Evolutionary conservation across 75 land plant species (phyloP), one percentile per base, ranked within the genome.

Genomic region (Gnetum montanum): DNA sequence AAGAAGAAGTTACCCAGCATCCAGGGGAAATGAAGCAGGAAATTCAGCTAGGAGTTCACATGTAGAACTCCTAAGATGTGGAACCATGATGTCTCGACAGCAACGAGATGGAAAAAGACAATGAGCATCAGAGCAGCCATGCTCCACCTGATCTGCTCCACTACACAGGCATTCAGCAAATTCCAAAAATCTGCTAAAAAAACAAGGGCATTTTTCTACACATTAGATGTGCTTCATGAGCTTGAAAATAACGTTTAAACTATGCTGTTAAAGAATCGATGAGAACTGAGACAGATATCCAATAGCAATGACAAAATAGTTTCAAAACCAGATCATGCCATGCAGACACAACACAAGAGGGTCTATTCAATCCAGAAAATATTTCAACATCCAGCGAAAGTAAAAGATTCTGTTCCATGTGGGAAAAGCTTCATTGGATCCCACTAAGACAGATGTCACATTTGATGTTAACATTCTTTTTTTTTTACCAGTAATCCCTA

Each of bases 81-180:
- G 74, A 55, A 69, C 65, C 57, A 63, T 50, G 22, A 60, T 49
- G 53, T 88, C 93, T 31, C 85, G 83, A 60, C 93, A 88, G 3
- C 59, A 71, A 28, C 58, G 74, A 19, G 50, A 30, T 8, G 59
- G 46, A 13, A 61, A 64, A 34, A 44, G 52, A 24, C 62, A 35
- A 40, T 69, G 52, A 10, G 60, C 67, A 18, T 71, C 72, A 12
- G 50, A 27, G 19, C 15, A 33, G 31, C 55, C 55, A 13, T 52
- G 22, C 6, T 40, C 31, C 8, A 49, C 29, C 25, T 41, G 52
- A 12, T 65, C 77, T 36, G 54, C 69, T 40, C 92, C 92, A 35
- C 76, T 68, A 60, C 91, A 86, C 38, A 83, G 80, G 70, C 91
- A 86, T n/a, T 74, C 84, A 50, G 72, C 44, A 77, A 73, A 86